phyloP scores from a whole-genome alignment of 768 basidiomycete species.

The Amanita rimosa region DNA sequence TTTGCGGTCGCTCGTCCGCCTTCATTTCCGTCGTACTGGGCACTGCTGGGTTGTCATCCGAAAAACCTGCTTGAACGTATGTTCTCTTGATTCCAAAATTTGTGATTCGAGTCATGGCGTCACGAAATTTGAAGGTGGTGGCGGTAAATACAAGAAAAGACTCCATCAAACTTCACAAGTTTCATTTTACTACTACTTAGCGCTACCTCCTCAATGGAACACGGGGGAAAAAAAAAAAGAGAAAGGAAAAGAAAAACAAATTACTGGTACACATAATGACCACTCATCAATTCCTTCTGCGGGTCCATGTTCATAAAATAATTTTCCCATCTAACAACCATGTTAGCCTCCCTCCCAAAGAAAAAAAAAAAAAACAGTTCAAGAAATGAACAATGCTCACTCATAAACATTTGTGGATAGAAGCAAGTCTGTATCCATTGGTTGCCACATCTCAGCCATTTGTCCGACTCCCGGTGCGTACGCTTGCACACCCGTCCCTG shows the following conservation, averaged over 20 bases:
- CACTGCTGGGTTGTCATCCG: conserved; percentile 11
- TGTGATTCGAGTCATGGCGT: conserved; percentile 59
- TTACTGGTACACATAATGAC: background rate
- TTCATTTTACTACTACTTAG: no score
- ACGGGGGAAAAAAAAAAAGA: no score
- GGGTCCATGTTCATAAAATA: conserved; percentile 28
- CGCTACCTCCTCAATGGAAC: no score
- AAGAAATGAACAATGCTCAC: conserved; percentile 24
- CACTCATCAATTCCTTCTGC: background rate
- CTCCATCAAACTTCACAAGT: no score
- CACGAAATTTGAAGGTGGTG: no score
- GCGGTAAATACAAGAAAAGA: no score
- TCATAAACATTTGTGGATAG: conserved; percentile 47
- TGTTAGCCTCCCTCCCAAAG: conserved; percentile 15
- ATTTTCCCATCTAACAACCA: conserved; percentile 21
- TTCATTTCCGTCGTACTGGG: conserved; percentile 5
- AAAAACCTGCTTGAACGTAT: conserved; percentile 54
- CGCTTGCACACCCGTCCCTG: background rate
- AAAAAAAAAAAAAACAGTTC: conserved; percentile 12
- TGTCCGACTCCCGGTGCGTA: background rate
- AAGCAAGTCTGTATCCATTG: conserved; percentile 50
- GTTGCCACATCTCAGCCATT: conserved; percentile 14
- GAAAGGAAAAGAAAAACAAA: no score
- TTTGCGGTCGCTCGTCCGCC: conserved; percentile 25
- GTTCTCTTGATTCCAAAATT: conserved; percentile 67